Base-by-base conservation (phyloP, 2,329 filamentous ascomycete genomes). In the Cladosporium phlei region DNA sequence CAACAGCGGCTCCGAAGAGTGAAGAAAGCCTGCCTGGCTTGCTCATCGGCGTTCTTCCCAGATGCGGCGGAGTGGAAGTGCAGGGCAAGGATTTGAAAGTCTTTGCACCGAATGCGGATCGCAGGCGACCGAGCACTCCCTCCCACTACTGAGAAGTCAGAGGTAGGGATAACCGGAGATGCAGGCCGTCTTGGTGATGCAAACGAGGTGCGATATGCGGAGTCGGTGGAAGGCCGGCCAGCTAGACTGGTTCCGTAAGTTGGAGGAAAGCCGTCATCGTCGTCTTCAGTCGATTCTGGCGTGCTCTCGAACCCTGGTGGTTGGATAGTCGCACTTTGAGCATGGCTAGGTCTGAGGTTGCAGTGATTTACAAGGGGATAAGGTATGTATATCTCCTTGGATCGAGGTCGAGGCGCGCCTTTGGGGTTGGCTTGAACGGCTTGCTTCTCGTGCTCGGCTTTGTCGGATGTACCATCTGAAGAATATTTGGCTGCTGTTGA, bases 1-100 rank as follows among this genome's bases (percentile, higher is more conserved):
- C 82, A 89, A 70, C 88, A 95, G 59, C 87, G 80, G 33, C 75
- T 70, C 52, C 85, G 86, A 54, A 98, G 87, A 52, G 82, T 89
- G 48, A 96, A 90, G 65, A 89, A 98, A 1, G 86, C 86, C 55
- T 95, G 87, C 48, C 86, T 81, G 7, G 88, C 91, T 14, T 48
- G 46, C 12, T 60, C 52, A 22, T 64, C 61, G n/a, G 59, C 42
- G 6, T 55, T 52, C 25, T 46, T 53, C 3, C 49, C 49, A 5
- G 35, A 48, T 54, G 82, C 75, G 45, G 76, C 85, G 47, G 85
- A 80, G 16, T 72, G 63, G 63, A 98, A 95, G 67, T 90, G 89
- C 69, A 98, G 90, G 52, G 87, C 90, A 51, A 95, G 82, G 67
- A 90, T 95, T 38, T 82, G 91, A 65, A 98, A 97, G 72, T 98